Percentiles rank a stretch among this genome's conserved stretches.
Evolutionary conservation across 2,329 filamentous ascomycete genomes (phyloP).

Genomic region (Macroventuria anomochaeta): DNA sequence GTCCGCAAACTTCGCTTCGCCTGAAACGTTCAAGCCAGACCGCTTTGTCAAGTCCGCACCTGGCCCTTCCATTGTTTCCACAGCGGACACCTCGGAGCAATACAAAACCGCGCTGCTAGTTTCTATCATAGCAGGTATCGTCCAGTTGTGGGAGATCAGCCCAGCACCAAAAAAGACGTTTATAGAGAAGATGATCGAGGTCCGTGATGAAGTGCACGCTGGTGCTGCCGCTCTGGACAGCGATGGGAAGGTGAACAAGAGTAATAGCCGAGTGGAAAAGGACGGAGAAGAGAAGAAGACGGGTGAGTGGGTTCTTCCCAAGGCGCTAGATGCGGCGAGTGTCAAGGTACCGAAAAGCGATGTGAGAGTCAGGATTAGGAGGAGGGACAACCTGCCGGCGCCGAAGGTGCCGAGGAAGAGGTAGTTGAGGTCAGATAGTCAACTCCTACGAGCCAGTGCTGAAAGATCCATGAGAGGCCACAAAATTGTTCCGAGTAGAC

Average conservation of each 20-base stretch:
- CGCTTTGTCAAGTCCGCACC: conserved; percentile 31
- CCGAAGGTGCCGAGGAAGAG: conserved; percentile 15
- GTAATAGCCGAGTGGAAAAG: conserved; percentile 8
- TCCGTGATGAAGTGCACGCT: conserved; percentile 38
- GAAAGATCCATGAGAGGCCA: too few relatives aligned
- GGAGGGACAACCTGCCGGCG: conserved; percentile 34
- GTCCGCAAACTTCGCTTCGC: conserved; percentile 27
- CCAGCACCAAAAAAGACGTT: conserved; percentile 44
- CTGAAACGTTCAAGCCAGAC: conserved; percentile 35
- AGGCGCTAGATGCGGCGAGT: conserved; percentile 54
- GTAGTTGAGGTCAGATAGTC: not conserved
- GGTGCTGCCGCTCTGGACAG: conserved; percentile 31
- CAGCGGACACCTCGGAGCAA: conserved; percentile 21
- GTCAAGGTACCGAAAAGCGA: conserved; percentile 61
- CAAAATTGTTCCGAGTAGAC: too few relatives aligned
- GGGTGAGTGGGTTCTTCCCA: conserved; percentile 59
- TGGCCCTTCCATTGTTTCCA: conserved; percentile 25
- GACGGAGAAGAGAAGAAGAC: conserved; percentile 23
- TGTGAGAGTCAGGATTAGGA: conserved; percentile 61
- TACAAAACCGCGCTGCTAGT: conserved; percentile 36
- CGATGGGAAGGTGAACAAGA: conserved; percentile 7
- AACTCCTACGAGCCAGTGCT: not conserved
- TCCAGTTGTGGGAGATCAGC: conserved; percentile 45
- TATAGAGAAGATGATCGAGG: conserved; percentile 42
- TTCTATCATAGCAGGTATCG: conserved; percentile 40